Base-by-base conservation (phyloP, 2,329 filamentous ascomycete genomes). In the Phialophora chinensis region DNA sequence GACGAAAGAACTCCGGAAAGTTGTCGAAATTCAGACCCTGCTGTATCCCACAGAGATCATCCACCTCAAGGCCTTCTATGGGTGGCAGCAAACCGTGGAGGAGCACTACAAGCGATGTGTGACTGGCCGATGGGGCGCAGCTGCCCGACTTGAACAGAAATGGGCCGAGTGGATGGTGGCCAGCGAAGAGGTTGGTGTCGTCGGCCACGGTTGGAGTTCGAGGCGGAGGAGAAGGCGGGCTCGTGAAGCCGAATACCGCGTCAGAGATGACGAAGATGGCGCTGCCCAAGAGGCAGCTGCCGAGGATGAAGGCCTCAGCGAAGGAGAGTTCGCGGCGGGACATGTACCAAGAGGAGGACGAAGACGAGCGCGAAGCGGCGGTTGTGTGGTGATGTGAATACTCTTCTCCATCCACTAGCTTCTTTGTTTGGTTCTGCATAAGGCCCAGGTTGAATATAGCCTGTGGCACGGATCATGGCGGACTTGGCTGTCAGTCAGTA, bases 81-180 rank as follows among this genome's bases (percentile, higher is more conserved):
- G 91, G 50, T 97, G 92, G 87, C 94, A 98, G 79, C 91, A 92
- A 80, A 97, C 93, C 0, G 93, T 97, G 4, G 91, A 97, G 72
- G 93, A 97, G 77, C 94, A 98, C 78, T 93, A 89, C 61, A 94
- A 93, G 80, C 87, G 93, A 3, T 91, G 97, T 0, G 78, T 96
- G 60, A 84, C 87, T 4, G 92, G 92, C 6, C 91, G 97, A 68
- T 85, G 92, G 66, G 82, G 84, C 0, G 85, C 91, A 0, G 95
- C 95, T 0, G 85, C 84, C 44, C 84, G 91, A n/a, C 83, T 98
- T 23, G 93, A 97, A 81, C 85, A 89, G 70, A 96, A 94, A 77
- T 98, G 94, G 94, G 90, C 90, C 0, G 91, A 96, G 62, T 96
- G 92, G 77, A 97, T 97, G 93, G 91, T 96, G 80, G 89, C 91